Percentiles rank a stretch among this genome's conserved stretches.
phyloP scores from a whole-genome alignment of 202 grass and related monocot species.

The Brachypodium distachyon region DNA sequence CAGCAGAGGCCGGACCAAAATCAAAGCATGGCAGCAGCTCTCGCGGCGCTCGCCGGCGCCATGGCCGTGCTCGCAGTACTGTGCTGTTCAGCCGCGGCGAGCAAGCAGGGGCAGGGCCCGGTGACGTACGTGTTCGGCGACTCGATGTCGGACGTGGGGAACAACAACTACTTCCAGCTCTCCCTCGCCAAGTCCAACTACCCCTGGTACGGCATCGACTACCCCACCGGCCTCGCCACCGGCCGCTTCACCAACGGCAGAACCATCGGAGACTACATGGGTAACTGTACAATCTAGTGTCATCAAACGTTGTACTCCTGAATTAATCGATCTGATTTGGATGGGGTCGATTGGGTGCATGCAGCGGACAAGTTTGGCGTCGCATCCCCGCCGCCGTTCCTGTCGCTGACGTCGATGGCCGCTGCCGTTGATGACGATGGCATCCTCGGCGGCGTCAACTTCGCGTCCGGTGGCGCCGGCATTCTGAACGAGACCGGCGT shows the following conservation, averaged over 20 bases:
- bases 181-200: conserved; percentile 79
- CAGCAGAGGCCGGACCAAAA: background rate
- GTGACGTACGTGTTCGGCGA: conserved; percentile 87
- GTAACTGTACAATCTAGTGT: conserved; percentile 22
- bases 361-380: conserved; percentile 70
- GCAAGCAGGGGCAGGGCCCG: conserved; percentile 18
- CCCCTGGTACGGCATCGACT: conserved; percentile 95
- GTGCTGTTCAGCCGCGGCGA: background rate
- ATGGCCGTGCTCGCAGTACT: conserved; percentile 24
- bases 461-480: conserved; percentile 81
- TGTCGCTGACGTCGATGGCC: conserved; percentile 48
- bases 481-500: conserved; percentile 93
- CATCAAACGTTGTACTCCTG: too few species aligned
- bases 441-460: conserved; percentile 67
- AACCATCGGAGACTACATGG: conserved; percentile 86
- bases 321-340: too few species aligned
- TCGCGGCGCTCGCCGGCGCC: conserved; percentile 7
- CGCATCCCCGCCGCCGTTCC: conserved; percentile 55
- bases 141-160: conserved; percentile 88
- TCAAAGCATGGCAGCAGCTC: conserved; percentile 29
- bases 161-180: conserved; percentile 76
- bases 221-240: conserved; percentile 43
- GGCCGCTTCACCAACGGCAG: conserved; percentile 85
- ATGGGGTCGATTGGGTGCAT: background rate
- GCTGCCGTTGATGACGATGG: too few species aligned